Conservation (phyloP, 2,329 filamentous ascomycete genomes). For the Monosporascus sp. region DNA sequence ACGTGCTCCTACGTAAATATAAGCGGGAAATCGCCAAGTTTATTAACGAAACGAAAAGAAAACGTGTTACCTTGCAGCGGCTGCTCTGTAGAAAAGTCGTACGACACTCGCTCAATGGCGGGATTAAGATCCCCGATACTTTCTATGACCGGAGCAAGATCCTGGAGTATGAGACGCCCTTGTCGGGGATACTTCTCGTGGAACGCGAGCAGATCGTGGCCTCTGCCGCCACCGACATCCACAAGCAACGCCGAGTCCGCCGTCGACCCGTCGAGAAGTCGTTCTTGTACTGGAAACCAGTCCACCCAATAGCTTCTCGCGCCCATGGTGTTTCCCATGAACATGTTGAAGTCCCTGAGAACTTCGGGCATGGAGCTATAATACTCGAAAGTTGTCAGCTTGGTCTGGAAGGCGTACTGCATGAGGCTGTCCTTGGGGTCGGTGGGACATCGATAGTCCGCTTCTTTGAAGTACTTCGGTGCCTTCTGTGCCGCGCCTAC, state of each 20-base stretch:
- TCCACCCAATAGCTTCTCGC: conserved; percentile 19
- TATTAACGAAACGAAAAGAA: neutral
- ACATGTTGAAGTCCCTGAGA: conserved; percentile 20
- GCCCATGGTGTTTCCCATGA: conserved; percentile 25
- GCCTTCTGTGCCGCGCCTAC: conserved; percentile 13
- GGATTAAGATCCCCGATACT: conserved; percentile 15
- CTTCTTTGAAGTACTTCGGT: conserved; percentile 18
- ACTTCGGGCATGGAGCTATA: conserved; percentile 13
- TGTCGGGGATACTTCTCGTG: conserved; percentile 13
- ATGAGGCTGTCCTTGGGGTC: conserved; percentile 20
- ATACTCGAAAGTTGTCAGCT: conserved; percentile 17
- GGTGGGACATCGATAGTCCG: conserved; percentile 17
- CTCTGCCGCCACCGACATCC: conserved; percentile 24
- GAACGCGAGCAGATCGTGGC: conserved; percentile 25
- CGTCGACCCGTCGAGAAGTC: conserved; percentile 18
- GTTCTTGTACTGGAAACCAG: conserved; percentile 23
- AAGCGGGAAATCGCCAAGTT: neutral
- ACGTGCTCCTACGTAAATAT: conserved; percentile 21
- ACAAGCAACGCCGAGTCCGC: conserved; percentile 18
- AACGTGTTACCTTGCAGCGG: conserved; percentile 25
- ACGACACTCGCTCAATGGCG: conserved; percentile 22
- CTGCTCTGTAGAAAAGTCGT: conserved; percentile 31
- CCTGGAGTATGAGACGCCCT: conserved; percentile 24
- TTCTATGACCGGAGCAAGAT: conserved; percentile 16
- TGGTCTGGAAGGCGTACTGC: conserved; percentile 23